These are phyloP conservation scores for Stephania yunnanensis DNA, from an alignment of 164 flowering plant species.

Conservation along the genomic window DNA sequence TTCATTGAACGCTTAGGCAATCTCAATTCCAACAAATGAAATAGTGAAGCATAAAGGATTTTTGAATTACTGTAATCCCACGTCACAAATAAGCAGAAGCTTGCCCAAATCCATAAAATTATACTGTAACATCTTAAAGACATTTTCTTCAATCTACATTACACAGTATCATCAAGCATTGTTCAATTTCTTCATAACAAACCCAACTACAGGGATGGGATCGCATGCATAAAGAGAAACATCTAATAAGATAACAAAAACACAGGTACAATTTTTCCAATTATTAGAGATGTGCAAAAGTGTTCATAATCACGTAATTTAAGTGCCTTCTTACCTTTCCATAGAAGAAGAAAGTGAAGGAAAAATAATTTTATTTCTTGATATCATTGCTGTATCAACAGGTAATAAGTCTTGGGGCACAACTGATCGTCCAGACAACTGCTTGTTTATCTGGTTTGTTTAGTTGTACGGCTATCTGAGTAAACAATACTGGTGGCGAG, in stretches of 20 bases:
- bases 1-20: background rate
- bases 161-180: no score
- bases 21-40: background rate
- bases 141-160: no score
- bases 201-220: no score
- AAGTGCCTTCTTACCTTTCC: background rate
- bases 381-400: slow-evolving; percentile 1
- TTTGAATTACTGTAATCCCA: background rate
- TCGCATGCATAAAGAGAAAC: no score
- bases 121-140: no score
- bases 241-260: no score
- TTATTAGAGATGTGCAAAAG: no score
- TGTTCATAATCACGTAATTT: background rate
- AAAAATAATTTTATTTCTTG: background rate
- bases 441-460: no score
- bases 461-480: no score
- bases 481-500: background rate
- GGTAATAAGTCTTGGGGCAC: slow-evolving; percentile 5
- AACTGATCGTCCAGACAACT: background rate
- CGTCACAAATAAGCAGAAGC: background rate
- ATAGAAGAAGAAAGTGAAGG: background rate
- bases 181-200: no score
- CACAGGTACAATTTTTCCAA: no score
- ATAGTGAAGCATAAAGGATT: background rate
- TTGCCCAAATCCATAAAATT: background rate